Evolutionary conservation across 306 rosid species (phyloP).

Genomic region (Carpinus fangiana): DNA sequence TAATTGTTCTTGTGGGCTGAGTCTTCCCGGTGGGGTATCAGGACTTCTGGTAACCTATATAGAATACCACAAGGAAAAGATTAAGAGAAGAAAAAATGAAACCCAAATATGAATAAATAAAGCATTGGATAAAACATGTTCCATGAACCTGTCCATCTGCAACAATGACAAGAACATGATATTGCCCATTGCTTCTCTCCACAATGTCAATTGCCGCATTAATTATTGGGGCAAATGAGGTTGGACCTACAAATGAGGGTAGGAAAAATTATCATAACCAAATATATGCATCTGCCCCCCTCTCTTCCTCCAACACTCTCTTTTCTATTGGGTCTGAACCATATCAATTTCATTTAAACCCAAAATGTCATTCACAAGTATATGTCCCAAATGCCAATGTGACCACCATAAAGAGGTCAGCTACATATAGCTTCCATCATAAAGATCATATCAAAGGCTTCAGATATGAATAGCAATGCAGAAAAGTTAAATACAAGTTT

Average conservation of each 20-base stretch:
- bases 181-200: constrained; percentile 74
- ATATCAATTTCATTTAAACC: background rate
- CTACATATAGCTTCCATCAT: background rate
- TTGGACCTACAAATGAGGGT: constrained; percentile 65
- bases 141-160: constrained; percentile 95
- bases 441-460: background rate
- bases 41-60: constrained; percentile 73
- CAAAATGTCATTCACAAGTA: background rate
- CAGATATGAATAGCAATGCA: background rate
- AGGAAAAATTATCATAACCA: constrained; percentile 10
- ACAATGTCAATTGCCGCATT: constrained; percentile 86
- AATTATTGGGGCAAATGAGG: constrained; percentile 88
- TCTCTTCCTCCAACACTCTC: background rate
- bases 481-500: background rate
- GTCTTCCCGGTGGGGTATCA: constrained; percentile 57
- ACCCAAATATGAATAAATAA: constrained; percentile 9
- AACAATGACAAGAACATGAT: constrained; percentile 93
- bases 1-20: constrained; percentile 81
- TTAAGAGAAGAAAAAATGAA: constrained; percentile 16
- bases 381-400: background rate
- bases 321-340: background rate
- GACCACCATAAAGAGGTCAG: background rate
- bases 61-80: constrained; percentile 15
- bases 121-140: constrained; percentile 3
- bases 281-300: background rate